phyloP scores from a whole-genome alignment of 2,329 filamentous ascomycete genomes.

The Mollisia scopiformis region DNA sequence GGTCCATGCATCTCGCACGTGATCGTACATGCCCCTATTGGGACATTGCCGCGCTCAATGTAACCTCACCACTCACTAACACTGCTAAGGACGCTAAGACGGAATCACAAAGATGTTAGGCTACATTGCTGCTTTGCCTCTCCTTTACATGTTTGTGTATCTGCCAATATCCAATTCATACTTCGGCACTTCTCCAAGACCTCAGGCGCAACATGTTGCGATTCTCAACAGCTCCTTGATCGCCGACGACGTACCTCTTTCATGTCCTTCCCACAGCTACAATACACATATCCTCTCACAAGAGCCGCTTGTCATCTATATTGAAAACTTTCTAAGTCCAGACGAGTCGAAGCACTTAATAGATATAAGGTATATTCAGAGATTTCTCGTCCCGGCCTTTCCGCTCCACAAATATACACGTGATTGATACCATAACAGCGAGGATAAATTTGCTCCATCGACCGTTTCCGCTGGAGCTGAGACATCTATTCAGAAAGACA shows the following conservation, averaged over 20 bases:
- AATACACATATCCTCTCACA: conserved; percentile 52
- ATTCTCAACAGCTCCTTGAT: conserved; percentile 33
- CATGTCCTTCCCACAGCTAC: conserved; percentile 32
- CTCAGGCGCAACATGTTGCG: conserved; percentile 6
- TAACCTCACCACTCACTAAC: neutral
- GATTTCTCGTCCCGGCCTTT: neutral
- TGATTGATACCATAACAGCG: conserved; percentile 34
- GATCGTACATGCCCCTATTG: neutral
- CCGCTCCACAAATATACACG: conserved; percentile 3
- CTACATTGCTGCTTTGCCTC: conserved; percentile 33
- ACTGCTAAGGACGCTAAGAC: neutral
- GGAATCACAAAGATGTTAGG: conserved; percentile 29
- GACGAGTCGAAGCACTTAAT: conserved; percentile 54
- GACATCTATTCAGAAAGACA: conserved; percentile 48
- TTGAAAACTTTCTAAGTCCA: conserved; percentile 55
- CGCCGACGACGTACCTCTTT: conserved; percentile 33
- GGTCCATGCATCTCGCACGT: neutral
- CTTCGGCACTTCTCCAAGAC: conserved; percentile 17
- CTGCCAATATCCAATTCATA: conserved; percentile 30
- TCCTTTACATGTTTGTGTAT: conserved; percentile 34
- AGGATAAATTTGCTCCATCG: conserved; percentile 53
- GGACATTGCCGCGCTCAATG: neutral
- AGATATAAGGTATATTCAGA: conserved; percentile 50
- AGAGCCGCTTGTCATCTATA: conserved; percentile 59
- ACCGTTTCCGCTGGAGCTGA: conserved; percentile 54